phyloP scores from a whole-genome alignment of 192 early-diverging fungal species.

The Umbelopsis sp. region DNA sequence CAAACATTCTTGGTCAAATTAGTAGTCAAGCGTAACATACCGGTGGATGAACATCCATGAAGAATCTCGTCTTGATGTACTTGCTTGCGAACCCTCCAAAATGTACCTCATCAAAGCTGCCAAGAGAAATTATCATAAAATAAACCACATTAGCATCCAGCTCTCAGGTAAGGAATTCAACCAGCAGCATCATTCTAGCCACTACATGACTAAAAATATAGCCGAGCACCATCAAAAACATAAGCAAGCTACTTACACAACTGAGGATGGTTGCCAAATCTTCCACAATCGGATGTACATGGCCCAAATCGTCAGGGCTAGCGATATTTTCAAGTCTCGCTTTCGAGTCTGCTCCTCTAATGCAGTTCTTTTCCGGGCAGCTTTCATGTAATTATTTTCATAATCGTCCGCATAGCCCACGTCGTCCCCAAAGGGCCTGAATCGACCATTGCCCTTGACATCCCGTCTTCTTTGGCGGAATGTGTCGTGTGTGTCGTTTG shows the following conservation, averaged over 20 bases:
- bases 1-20: neutral
- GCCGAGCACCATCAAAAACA: neutral
- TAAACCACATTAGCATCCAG: neutral
- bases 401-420: neutral
- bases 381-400: conserved; percentile 3
- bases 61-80: conserved; percentile 88
- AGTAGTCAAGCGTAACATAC: conserved; percentile 56
- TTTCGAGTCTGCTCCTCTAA: conserved; percentile 18
- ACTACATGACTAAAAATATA: too few relatives aligned
- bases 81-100: conserved; percentile 94
- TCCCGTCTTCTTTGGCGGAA: conserved; percentile 7
- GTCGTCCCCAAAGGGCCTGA: neutral
- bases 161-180: neutral
- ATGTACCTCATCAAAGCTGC: conserved; percentile 96
- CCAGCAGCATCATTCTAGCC: too few relatives aligned
- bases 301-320: conserved; percentile 33
- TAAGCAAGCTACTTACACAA: conserved; percentile 37
- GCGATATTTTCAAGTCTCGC: conserved; percentile 31
- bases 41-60: conserved; percentile 95
- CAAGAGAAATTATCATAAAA: neutral
- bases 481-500: conserved; percentile 6
- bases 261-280: conserved; percentile 42
- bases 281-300: conserved; percentile 44
- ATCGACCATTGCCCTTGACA: neutral
- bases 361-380: conserved; percentile 12